Conservation (phyloP, 371 early-diverging fungal species). For the Apophysomyces elegans region DNA sequence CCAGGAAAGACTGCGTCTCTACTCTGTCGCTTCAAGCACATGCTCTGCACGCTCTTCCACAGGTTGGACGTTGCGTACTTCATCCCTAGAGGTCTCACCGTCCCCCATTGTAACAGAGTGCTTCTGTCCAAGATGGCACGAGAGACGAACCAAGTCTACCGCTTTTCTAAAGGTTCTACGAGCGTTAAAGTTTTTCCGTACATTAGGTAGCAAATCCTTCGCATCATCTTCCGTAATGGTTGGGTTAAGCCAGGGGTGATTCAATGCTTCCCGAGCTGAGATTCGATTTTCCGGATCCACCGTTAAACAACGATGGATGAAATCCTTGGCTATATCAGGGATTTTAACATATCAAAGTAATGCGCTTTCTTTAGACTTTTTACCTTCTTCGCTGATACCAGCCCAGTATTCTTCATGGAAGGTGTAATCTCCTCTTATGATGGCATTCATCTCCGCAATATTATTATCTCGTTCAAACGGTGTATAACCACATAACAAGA, state of each 20-base stretch:
- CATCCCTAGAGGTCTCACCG: constrained; percentile 6
- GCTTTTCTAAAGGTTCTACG: constrained; percentile 77
- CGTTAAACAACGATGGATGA: constrained; percentile 76
- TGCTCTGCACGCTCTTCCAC: constrained; percentile 50
- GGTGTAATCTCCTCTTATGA: constrained; percentile 73
- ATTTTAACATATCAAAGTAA: not conserved
- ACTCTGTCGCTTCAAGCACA: constrained; percentile 39
- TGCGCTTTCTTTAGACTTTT: not conserved
- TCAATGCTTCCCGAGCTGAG: constrained; percentile 76
- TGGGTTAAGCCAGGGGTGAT: constrained; percentile 72
- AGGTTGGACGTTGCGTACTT: constrained; percentile 37
- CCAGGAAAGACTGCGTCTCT: not conserved
- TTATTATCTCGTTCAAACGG: constrained; percentile 85
- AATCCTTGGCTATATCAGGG: constrained; percentile 72
- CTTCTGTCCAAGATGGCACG: constrained; percentile 48
- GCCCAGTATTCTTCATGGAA: constrained; percentile 87
- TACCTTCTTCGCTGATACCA: constrained; percentile 47
- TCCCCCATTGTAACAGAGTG: constrained; percentile 35
- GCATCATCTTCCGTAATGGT: constrained; percentile 30
- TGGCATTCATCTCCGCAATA: constrained; percentile 69
- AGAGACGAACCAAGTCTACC: constrained; percentile 59
- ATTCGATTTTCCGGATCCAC: constrained; percentile 75
- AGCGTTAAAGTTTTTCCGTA: constrained; percentile 84
- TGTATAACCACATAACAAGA: constrained; percentile 85
- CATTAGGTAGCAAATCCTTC: constrained; percentile 71